Base-by-base conservation (phyloP, 2,329 filamentous ascomycete genomes). In the Fusarium equiseti region DNA sequence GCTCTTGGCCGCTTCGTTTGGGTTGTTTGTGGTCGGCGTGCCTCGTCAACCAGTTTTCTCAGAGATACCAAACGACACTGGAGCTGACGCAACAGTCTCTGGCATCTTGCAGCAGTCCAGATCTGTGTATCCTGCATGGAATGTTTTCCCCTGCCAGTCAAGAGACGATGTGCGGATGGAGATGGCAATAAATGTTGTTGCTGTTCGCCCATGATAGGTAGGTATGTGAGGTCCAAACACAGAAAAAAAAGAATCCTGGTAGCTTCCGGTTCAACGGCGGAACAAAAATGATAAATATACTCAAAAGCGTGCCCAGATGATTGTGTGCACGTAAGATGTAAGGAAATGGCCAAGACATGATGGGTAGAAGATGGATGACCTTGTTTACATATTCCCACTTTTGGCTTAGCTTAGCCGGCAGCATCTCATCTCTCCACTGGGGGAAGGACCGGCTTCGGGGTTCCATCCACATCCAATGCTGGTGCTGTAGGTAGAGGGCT, bases 91-190 rank as follows among this genome's bases (percentile, higher is more conserved):
- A 87, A 78, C 8, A 86, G 73, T 4, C 83, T 79, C 50, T 83
- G 81, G 46, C 84, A 87, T 59, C 83, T 77, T 52, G 82, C 80
- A 8, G 84, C 82, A 7, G 83, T 86, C 85, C 85, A 87, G 15
- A 77, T 77, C 46, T 80, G 79, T 15, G 61, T n/a, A 32, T 73
- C 64, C 45, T 71, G 58, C 42, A 58, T 59, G 48, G 49, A 46
- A 20, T 44, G 43, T 32, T 60, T 66, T 6, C 27, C 27, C 29
- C 26, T 44, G 12, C 52, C 38, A n/a, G 32, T 48, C 15, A 54
- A 40, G 11, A 70, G 54, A 24, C 56, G 53, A 50, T 76, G 72
- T 43, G 66, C 71, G 54, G 72, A 67, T 22, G 62, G 60, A 11
- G 61, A 63, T 26, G 64, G 46, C 16, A 52, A 53, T 27, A 35